phyloP scores from a whole-genome alignment of 805 yeast species.

The Priceomyces melissophilus region DNA sequence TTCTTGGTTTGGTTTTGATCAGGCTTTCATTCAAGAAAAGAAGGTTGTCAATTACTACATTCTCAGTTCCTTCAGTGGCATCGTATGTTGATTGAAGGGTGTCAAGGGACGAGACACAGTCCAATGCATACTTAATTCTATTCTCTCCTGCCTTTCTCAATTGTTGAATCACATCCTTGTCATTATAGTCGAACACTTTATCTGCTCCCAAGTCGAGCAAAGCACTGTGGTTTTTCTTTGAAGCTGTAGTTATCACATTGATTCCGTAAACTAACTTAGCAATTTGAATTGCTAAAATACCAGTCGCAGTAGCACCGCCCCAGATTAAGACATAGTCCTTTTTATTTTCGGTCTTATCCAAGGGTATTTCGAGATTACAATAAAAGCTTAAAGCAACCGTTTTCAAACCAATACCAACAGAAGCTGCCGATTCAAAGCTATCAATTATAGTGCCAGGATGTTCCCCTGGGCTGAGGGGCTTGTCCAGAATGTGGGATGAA shows the following conservation, averaged over 20 bases:
- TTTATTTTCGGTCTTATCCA: slow-evolving; percentile 4
- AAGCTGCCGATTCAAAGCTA: slow-evolving; percentile 19
- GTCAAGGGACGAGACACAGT: slow-evolving; percentile 22
- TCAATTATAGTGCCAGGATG: slow-evolving; percentile 6
- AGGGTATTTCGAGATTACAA: slow-evolving; percentile 10
- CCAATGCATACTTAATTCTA: slow-evolving; percentile 26
- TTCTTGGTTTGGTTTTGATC: slow-evolving; percentile 9
- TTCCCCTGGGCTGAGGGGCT: slow-evolving; percentile 8
- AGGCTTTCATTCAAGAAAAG: slow-evolving; percentile 9
- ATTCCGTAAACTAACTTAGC: slow-evolving; percentile 36
- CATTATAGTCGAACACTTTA: slow-evolving; percentile 48
- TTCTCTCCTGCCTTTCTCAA: slow-evolving; percentile 31
- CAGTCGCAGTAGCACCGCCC: slow-evolving; percentile 72
- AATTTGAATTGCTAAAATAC: slow-evolving; percentile 55
- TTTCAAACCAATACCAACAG: slow-evolving; percentile 12
- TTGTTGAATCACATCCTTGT: slow-evolving; percentile 42
- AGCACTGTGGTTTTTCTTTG: slow-evolving; percentile 40
- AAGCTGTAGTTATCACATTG: slow-evolving; percentile 42
- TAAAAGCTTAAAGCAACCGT: slow-evolving; percentile 14
- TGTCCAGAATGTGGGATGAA: slow-evolving; percentile 1
- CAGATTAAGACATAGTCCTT: slow-evolving; percentile 45
- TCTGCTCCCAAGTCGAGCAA: slow-evolving; percentile 50
- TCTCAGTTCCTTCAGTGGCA: slow-evolving; percentile 10
- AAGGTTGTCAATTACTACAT: slow-evolving; percentile 11
- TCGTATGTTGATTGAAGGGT: slow-evolving; percentile 16